Conservation (phyloP, 352 stramenopile species). For the Phytopythium delawarense region DNA sequence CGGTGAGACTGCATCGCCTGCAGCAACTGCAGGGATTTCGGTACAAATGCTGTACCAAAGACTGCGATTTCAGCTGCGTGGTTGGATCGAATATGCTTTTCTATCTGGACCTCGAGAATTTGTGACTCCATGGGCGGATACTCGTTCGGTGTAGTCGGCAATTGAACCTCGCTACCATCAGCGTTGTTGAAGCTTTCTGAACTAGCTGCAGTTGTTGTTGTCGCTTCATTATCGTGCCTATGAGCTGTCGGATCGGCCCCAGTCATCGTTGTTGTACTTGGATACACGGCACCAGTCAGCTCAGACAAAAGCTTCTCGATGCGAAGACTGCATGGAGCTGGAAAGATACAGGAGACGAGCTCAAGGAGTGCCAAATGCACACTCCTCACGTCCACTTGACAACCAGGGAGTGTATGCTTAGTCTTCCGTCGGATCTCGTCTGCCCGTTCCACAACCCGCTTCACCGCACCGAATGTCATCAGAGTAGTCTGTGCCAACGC, state of each 20-base stretch:
- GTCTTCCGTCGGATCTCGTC: neutral
- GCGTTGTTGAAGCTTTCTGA: no score
- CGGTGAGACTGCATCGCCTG: conserved; percentile 23
- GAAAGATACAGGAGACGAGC: neutral
- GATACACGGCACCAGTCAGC: neutral
- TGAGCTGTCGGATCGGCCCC: neutral
- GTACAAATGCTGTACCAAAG: conserved; percentile 26
- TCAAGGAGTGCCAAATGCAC: neutral
- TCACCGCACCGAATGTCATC: neutral
- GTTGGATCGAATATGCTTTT: neutral
- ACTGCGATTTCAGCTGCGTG: neutral
- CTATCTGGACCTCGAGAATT: neutral
- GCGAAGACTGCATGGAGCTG: neutral
- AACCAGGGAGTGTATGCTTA: neutral
- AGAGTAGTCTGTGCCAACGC: neutral
- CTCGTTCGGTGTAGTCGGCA: neutral
- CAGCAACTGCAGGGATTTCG: conserved; percentile 47
- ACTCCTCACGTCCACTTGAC: neutral
- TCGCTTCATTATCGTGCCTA: neutral
- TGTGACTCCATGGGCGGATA: neutral
- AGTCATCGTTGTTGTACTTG: neutral
- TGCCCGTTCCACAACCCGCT: neutral
- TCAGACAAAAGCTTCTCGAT: neutral
- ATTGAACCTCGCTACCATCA: neutral
- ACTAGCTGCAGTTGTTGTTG: neutral